Evolutionary conservation across 345 rosid genomes (phyloP).

Genomic region (Citropsis articulata): DNA sequence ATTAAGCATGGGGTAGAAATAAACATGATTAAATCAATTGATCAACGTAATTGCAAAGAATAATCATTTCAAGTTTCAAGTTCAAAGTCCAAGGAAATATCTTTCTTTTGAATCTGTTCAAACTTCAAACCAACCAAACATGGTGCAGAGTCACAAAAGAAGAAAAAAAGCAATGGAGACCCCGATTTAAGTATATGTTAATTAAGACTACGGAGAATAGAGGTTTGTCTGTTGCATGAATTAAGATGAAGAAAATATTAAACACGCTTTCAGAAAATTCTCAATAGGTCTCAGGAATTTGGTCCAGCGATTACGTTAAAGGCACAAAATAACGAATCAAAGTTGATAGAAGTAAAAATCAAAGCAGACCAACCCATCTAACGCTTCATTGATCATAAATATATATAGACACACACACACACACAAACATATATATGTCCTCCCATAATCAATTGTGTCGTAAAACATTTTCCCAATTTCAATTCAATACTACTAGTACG

Average conservation of each 20-base stretch:
- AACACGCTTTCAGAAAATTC: slow-evolving; percentile 1
- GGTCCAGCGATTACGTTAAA: background rate
- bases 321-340: background rate
- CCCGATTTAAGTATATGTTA: background rate
- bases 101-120: no score
- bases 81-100: background rate
- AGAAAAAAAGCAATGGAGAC: background rate
- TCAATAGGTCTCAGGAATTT: background rate
- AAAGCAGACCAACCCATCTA: background rate
- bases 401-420: background rate
- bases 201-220: background rate
- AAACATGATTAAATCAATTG: background rate
- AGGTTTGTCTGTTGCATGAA: background rate
- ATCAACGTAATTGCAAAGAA: slow-evolving; percentile 1
- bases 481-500: no score
- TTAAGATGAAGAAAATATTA: background rate
- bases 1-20: background rate
- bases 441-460: background rate
- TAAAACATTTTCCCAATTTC: background rate
- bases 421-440: background rate
- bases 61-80: background rate
- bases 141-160: background rate
- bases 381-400: background rate
- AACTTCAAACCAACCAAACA: background rate
- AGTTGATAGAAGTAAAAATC: background rate